Percentiles rank a stretch among this genome's conserved stretches.
Evolutionary conservation across 805 yeast species (phyloP).

Genomic region (Wickerhamiella parazyma): DNA sequence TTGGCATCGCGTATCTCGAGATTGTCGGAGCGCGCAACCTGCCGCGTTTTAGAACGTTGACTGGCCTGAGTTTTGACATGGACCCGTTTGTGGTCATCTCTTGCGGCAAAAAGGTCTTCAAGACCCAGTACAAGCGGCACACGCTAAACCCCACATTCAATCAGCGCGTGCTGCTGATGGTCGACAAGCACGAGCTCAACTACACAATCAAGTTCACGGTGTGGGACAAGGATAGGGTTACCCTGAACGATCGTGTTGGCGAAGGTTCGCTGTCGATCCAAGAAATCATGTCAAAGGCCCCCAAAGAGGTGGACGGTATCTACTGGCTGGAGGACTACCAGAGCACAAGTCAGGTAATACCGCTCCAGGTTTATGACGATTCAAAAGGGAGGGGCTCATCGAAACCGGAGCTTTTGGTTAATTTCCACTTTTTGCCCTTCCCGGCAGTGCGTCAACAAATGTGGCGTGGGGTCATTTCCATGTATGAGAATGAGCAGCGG

Average conservation of each 20-base stretch:
- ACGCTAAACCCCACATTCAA: constrained; percentile 70
- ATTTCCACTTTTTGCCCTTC: constrained; percentile 57
- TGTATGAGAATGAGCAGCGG: constrained; percentile 35
- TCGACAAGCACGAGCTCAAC: constrained; percentile 48
- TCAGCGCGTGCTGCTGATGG: constrained; percentile 68
- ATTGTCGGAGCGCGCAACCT: constrained; percentile 58
- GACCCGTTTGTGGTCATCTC: constrained; percentile 92
- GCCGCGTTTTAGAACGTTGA: constrained; percentile 62
- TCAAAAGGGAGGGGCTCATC: constrained; percentile 19
- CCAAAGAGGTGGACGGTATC: constrained; percentile 19
- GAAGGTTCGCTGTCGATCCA: constrained; percentile 31
- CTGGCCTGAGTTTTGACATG: constrained; percentile 77
- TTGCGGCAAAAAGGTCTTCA: constrained; percentile 74
- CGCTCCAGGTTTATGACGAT: constrained; percentile 15
- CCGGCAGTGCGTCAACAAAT: constrained; percentile 47
- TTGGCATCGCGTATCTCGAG: constrained; percentile 68
- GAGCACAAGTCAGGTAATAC: constrained; percentile 13
- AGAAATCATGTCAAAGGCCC: constrained; percentile 9
- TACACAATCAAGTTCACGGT: constrained; percentile 60
- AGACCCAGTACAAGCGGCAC: constrained; percentile 76
- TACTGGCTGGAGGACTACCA: constrained; percentile 19
- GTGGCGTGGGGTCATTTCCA: constrained; percentile 51
- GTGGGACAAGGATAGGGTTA: constrained; percentile 70
- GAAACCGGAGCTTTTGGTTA: constrained; percentile 43
- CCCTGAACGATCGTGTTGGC: constrained; percentile 77